A percentile compares a stretch with the other conserved stretches of the same genome.
Evolutionary conservation across 2,329 filamentous ascomycete species (phyloP).

Genomic region (Neopestalotiopsis clavispora): DNA sequence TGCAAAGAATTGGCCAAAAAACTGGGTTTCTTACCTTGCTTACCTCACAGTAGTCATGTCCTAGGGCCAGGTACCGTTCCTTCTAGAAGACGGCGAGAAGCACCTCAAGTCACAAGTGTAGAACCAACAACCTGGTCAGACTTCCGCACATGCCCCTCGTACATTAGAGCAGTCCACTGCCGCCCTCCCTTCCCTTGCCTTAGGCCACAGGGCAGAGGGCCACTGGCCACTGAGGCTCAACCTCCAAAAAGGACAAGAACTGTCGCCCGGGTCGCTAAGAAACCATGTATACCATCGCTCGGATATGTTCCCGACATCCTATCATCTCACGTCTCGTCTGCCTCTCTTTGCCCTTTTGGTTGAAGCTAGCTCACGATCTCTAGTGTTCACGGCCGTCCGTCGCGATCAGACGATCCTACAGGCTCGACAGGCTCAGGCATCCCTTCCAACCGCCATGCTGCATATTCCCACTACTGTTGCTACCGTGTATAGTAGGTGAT

Average conservation of each 20-base stretch:
- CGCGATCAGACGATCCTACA: neutral
- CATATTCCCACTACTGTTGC: neutral
- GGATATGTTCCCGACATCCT: neutral
- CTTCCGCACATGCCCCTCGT: neutral
- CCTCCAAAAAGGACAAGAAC: neutral
- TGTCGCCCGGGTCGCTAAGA: neutral
- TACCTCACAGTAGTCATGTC: neutral
- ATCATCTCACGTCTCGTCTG: neutral
- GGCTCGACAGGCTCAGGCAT: neutral
- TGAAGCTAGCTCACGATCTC: neutral
- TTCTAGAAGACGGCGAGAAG: conserved; percentile 1
- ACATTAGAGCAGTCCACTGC: neutral
- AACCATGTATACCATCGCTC: neutral
- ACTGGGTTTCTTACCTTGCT: neutral
- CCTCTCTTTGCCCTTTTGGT: neutral
- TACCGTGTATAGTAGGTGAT: too few relatives aligned
- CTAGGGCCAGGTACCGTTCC: conserved; percentile 4
- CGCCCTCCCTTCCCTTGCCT: too few relatives aligned
- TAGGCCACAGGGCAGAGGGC: too few relatives aligned
- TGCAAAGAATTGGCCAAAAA: too few relatives aligned
- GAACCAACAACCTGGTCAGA: neutral
- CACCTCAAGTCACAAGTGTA: neutral
- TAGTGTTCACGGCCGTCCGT: neutral
- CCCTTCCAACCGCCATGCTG: neutral
- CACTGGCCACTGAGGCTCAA: too few relatives aligned